Conservation (phyloP, 352 stramenopile species). For the Thalassiosira sp. region DNA sequence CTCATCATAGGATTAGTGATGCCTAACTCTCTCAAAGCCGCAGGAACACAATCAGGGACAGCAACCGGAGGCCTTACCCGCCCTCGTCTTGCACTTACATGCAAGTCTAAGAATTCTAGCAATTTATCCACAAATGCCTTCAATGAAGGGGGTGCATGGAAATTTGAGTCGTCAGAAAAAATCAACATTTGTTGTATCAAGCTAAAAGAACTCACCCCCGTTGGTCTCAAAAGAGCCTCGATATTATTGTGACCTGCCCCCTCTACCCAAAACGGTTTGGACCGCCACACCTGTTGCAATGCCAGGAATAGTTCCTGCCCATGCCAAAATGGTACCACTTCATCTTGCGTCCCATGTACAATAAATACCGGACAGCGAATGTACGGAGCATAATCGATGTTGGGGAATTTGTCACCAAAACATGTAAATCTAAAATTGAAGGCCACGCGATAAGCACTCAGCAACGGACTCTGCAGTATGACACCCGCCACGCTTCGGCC, state of each 20-base stretch:
- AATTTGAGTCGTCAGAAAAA: too few relatives aligned
- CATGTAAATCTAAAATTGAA: slow-evolving; percentile 99
- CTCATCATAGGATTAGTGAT: slow-evolving; percentile 21
- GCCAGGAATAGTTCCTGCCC: slow-evolving; percentile 91
- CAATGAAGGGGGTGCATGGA: too few relatives aligned
- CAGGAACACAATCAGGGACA: slow-evolving; percentile 76
- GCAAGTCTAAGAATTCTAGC: slow-evolving; percentile 80
- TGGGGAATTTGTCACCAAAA: slow-evolving; percentile 96
- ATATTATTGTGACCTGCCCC: slow-evolving; percentile 99
- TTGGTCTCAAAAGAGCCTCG: slow-evolving; percentile 90
- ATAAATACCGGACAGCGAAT: slow-evolving; percentile 94
- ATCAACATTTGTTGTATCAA: too few relatives aligned
- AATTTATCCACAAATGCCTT: slow-evolving; percentile 79
- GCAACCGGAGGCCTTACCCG: slow-evolving; percentile 47
- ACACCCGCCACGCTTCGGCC: slow-evolving; percentile 91
- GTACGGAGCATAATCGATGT: slow-evolving; percentile 89
- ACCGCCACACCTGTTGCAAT: slow-evolving; percentile 90
- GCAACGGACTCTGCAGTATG: slow-evolving; percentile 93
- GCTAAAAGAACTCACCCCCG: slow-evolving; percentile 44
- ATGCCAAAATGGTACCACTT: slow-evolving; percentile 99
- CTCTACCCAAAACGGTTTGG: slow-evolving; percentile 96
- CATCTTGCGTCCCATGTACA: slow-evolving; percentile 97
- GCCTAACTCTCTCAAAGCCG: slow-evolving; percentile 63
- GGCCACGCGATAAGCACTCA: slow-evolving; percentile 96
- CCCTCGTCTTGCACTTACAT: slow-evolving; percentile 70